Conservation (phyloP, 2,329 filamentous ascomycete genomes). For the Rachicladosporium sp. region DNA sequence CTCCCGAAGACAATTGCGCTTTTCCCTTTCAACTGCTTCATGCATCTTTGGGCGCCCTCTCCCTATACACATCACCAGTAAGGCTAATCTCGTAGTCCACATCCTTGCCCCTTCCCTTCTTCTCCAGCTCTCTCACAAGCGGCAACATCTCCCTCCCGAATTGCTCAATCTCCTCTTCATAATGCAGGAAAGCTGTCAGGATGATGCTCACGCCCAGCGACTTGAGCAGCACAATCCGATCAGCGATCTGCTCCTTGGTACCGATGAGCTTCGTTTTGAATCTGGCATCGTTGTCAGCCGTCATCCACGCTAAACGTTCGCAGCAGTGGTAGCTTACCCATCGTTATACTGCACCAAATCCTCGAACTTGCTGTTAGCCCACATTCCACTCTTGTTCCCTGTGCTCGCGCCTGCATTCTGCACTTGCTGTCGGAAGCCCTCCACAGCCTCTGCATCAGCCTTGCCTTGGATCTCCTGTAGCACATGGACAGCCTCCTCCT, state of each 20-base stretch:
- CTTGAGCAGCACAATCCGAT: slow-evolving; percentile 38
- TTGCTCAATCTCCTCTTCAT: slow-evolving; percentile 40
- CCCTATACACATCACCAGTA: slow-evolving; percentile 37
- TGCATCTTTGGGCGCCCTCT: too few species aligned
- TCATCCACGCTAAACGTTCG: too few species aligned
- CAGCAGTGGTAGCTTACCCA: too few species aligned
- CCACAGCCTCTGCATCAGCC: slow-evolving; percentile 38
- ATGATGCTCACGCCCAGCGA: slow-evolving; percentile 32
- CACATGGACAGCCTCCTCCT: slow-evolving; percentile 38
- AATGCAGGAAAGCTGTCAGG: slow-evolving; percentile 39
- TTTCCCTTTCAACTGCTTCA: too few species aligned
- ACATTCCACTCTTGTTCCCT: slow-evolving; percentile 39
- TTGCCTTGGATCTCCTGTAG: slow-evolving; percentile 42
- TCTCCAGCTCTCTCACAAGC: slow-evolving; percentile 37
- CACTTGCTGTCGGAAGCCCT: slow-evolving; percentile 38
- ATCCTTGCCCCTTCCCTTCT: slow-evolving; percentile 36
- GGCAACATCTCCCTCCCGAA: slow-evolving; percentile 38
- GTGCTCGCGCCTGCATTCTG: slow-evolving; percentile 39
- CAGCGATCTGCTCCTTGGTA: slow-evolving; percentile 40
- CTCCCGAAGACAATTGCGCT: too few species aligned
- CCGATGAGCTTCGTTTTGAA: slow-evolving; percentile 45
- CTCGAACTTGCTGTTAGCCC: slow-evolving; percentile 40
- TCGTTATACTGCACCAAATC: slow-evolving; percentile 45
- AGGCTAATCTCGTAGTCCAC: slow-evolving; percentile 33
- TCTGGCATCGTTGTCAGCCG: too few species aligned